phyloP scores from a whole-genome alignment of 192 early-diverging fungal genomes.

The Podila minutissima region DNA sequence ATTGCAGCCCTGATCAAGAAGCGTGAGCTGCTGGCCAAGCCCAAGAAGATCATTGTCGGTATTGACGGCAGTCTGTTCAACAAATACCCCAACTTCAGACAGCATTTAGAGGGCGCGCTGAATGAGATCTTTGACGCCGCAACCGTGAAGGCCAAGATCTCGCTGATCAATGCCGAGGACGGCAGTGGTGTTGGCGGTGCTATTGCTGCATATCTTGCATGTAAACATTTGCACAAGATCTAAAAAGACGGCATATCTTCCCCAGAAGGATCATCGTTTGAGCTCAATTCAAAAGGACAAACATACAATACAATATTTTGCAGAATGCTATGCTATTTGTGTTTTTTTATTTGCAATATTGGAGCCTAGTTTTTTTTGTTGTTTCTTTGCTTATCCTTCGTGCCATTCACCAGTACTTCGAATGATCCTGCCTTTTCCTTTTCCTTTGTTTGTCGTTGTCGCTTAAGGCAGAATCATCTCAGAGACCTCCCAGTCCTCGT shows the following conservation, averaged over 20 bases:
- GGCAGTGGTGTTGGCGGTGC: constrained; percentile 84
- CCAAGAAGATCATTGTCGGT: constrained; percentile 64
- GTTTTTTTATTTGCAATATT: too few species aligned
- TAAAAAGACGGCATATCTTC: too few species aligned
- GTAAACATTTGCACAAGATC: not conserved
- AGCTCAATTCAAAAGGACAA: too few species aligned
- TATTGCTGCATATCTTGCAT: constrained; percentile 69
- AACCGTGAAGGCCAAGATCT: constrained; percentile 61
- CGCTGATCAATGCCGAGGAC: constrained; percentile 77
- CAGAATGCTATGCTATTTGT: too few species aligned
- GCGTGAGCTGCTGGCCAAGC: constrained; percentile 58
- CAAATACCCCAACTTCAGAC: constrained; percentile 77
- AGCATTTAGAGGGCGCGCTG: constrained; percentile 78
- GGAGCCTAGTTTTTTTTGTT: too few species aligned
- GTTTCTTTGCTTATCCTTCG: too few species aligned
- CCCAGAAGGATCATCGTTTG: too few species aligned
- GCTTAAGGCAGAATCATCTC: constrained; percentile 79
- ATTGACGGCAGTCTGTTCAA: constrained; percentile 83
- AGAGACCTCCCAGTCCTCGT: constrained; percentile 93
- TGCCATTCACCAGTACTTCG: too few species aligned
- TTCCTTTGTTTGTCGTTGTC: not conserved
- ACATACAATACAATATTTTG: too few species aligned
- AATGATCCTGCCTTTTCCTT: not conserved
- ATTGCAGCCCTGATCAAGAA: constrained; percentile 81
- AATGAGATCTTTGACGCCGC: constrained; percentile 74